Evolutionary conservation across 768 basidiomycete genomes (phyloP).

Genomic region (Leccinellum albellum): DNA sequence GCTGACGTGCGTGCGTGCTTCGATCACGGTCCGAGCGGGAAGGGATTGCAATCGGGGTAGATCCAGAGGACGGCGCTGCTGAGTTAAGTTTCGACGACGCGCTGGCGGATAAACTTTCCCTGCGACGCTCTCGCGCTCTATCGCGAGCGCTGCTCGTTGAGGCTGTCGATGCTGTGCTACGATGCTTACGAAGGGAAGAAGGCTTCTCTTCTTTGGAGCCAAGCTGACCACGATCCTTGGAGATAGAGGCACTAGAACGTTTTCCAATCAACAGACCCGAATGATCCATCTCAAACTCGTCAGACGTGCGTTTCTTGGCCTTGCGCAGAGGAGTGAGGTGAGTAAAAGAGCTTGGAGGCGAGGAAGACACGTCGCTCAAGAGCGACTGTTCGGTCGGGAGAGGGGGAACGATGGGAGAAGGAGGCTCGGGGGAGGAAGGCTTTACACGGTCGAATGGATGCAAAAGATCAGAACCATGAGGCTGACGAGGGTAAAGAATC

Average conservation of each 20-base stretch:
- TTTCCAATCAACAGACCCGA: constrained; percentile 58
- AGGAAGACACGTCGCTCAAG: constrained; percentile 29
- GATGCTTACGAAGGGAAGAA: constrained; percentile 57
- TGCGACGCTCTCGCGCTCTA: constrained; percentile 47
- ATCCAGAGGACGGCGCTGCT: constrained; percentile 10
- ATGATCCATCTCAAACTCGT: constrained; percentile 80
- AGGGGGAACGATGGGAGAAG: constrained; percentile 28
- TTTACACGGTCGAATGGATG: constrained; percentile 34
- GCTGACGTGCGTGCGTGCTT: constrained; percentile 57
- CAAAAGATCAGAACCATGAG: constrained; percentile 27
- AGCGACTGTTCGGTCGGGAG: constrained; percentile 31
- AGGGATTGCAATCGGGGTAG: constrained; percentile 23
- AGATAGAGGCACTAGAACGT: constrained; percentile 32
- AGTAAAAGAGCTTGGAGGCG: constrained; percentile 65
- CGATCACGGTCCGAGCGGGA: constrained; percentile 26
- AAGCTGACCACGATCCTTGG: constrained; percentile 26
- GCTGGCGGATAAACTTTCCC: constrained; percentile 45
- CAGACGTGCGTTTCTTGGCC: constrained; percentile 73
- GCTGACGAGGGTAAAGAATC: constrained; percentile 79
- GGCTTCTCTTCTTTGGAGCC: constrained; percentile 47
- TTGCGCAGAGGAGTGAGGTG: constrained; percentile 42
- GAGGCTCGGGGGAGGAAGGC: constrained; percentile 25
- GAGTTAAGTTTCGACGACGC: constrained; percentile 34
- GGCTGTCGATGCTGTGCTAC: constrained; percentile 61
- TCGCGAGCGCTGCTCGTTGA: constrained; percentile 40